These are phyloP conservation scores for Aureobasidium melanogenum DNA, from an alignment of 2,329 filamentous ascomycete genomes.

Conservation along the genomic window DNA sequence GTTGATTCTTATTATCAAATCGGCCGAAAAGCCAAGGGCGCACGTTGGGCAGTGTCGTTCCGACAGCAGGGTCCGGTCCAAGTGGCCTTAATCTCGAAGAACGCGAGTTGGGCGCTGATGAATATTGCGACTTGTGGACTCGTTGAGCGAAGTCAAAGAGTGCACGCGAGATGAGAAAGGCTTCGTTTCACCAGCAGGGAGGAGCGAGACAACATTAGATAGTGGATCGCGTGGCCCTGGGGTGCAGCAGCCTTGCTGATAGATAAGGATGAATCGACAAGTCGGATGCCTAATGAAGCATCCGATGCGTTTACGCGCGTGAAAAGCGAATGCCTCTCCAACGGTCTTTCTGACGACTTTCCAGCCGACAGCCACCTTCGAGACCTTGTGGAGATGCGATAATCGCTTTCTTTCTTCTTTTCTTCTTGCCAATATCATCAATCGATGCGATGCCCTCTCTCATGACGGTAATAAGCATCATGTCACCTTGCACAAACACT, in stretches of 20 bases:
- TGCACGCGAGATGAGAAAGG: constrained; percentile 7
- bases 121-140: not conserved
- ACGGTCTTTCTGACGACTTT: not conserved
- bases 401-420: not conserved
- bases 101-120: not conserved
- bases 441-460: no score
- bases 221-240: not conserved
- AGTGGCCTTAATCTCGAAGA: not conserved
- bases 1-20: constrained; percentile 11
- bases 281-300: not conserved
- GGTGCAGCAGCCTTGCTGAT: constrained; percentile 1
- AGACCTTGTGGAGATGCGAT: not conserved
- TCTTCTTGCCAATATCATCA: not conserved
- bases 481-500: not conserved
- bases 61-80: not conserved
- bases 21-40: not conserved
- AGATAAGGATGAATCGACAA: constrained; percentile 5
- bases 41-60: not conserved
- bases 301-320: not conserved
- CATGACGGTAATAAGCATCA: no score
- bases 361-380: constrained; percentile 1
- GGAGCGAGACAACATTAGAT: constrained; percentile 4
- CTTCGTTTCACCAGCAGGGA: constrained; percentile 1
- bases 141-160: not conserved
- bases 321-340: not conserved